Percentiles rank a stretch among this genome's conserved stretches.
Evolutionary conservation across 2,329 filamentous ascomycete species (phyloP).

Genomic region (Aureobasidium sp.): DNA sequence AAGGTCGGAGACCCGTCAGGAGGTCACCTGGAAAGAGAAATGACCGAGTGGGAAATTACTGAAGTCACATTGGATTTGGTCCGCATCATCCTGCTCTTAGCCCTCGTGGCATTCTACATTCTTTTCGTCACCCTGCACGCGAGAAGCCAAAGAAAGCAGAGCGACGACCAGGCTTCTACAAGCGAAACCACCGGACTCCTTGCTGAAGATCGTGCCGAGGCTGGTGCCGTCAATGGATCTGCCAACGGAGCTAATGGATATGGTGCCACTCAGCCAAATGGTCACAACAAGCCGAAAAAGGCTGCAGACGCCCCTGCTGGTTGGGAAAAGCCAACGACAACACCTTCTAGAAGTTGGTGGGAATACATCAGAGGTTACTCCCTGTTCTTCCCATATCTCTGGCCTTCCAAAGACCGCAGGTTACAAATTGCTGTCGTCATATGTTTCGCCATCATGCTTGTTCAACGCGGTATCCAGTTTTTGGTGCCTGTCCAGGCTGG

Average conservation of each 20-base stretch:
- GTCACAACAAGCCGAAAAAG: conserved; percentile 32
- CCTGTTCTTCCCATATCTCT: conserved; percentile 92
- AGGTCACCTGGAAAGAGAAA: conserved; percentile 26
- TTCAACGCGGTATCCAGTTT: conserved; percentile 79
- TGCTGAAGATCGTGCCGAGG: conserved; percentile 35
- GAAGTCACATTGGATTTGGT: conserved; percentile 59
- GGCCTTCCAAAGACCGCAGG: conserved; percentile 71
- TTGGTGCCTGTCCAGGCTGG: conserved; percentile 77
- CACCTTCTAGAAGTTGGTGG: conserved; percentile 87
- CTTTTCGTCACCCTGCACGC: conserved; percentile 39
- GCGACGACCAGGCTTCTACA: conserved; percentile 32
- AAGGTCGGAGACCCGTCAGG: conserved; percentile 38
- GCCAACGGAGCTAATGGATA: conserved; percentile 42
- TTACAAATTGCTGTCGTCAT: conserved; percentile 72
- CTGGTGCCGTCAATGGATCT: conserved; percentile 32
- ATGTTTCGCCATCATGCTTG: conserved; percentile 71
- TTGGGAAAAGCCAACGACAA: conserved; percentile 81
- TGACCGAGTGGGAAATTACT: conserved; percentile 52
- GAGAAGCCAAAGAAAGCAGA: conserved; percentile 28
- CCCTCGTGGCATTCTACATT: conserved; percentile 51
- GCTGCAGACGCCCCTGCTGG: conserved; percentile 46
- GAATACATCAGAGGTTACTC: conserved; percentile 90
- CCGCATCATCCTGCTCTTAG: conserved; percentile 58
- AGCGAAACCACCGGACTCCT: conserved; percentile 59
- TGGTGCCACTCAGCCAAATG: conserved; percentile 38